Base-by-base conservation (phyloP, 2,329 filamentous ascomycete species). In the Hymenoscyphus infarciens region DNA sequence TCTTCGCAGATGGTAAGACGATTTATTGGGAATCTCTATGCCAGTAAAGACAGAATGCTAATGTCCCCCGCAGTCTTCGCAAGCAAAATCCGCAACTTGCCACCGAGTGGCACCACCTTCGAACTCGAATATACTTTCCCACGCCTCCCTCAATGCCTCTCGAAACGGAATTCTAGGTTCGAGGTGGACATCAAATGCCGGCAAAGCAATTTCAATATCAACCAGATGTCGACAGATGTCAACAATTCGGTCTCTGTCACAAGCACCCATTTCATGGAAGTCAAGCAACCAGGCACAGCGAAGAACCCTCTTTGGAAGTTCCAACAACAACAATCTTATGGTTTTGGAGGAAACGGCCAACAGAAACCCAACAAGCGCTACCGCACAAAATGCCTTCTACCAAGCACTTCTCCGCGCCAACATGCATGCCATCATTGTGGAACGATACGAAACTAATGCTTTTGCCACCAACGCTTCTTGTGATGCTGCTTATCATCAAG, bases 371-470 rank as follows among this genome's bases (percentile, higher is more conserved):
- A 84, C 82, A 64, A 98, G 92, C 75, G 89, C 92, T 31, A 90
- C 89, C 53, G 88, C 92, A 22, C 95, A 99, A 75, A 95, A 94
- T 75, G 89, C 91, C 16, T 97, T 99, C 75, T 99, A 99, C 75
- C 89, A 94, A 74, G 88, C 93, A 55, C 84, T 99, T 15, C 82
- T 97, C 61, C 90, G 90, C 74, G 92, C 94, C 59, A 95, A 96
- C 72, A 93, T 97, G 90, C 91, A 94, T 19, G 89, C 92, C 59
- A 96, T 99, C 66, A 81, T 99, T 62, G 84, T 97, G 64, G 92
- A 98, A 76, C 84, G 95, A 71, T 95, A 97, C 76, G 87, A 92
- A 74, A 92, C 89, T 16, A 90, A 90, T 66, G 86, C 89, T 61
- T 99, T 93, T 75, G 93, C 93, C 11, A 86, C 86, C 22, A 97